These are phyloP conservation scores for Wilcoxina mikolae DNA, from an alignment of 495 filamentous ascomycete species.

Conservation along the genomic window DNA sequence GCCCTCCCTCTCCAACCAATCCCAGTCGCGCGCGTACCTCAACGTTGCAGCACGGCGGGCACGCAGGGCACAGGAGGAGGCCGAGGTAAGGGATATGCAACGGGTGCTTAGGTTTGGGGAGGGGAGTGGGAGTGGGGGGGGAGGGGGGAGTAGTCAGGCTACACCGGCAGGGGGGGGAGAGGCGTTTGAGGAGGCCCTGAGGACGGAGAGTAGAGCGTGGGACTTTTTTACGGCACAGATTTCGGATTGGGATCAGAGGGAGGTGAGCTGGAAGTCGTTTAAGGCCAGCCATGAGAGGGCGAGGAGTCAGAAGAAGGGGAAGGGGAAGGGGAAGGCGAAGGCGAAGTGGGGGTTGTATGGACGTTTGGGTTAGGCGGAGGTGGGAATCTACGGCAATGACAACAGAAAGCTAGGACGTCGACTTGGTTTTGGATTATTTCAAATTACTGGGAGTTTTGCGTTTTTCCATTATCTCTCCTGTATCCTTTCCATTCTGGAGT, in stretches of 20 bases:
- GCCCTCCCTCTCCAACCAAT: slow-evolving; percentile 14
- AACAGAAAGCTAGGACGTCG: too few species aligned
- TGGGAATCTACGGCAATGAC: too few species aligned
- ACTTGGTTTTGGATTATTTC: too few species aligned
- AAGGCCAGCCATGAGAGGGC: slow-evolving; percentile 17
- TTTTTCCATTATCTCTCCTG: too few species aligned
- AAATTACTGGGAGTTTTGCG: too few species aligned
- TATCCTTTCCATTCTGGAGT: too few species aligned
- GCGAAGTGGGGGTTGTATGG: background rate
- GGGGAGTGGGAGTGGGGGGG: background rate
- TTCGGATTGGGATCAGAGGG: slow-evolving; percentile 35
- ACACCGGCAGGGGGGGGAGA: background rate
- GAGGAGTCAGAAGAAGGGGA: slow-evolving; percentile 6
- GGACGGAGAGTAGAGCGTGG: slow-evolving; percentile 16
- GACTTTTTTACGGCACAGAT: slow-evolving; percentile 32
- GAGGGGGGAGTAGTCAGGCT: background rate
- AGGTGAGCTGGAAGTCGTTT: slow-evolving; percentile 36
- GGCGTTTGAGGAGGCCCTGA: background rate
- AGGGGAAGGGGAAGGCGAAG: background rate
- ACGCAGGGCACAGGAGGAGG: slow-evolving; percentile 24
- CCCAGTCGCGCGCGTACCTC: slow-evolving; percentile 21
- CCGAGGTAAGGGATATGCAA: slow-evolving; percentile 28
- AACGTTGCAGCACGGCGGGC: slow-evolving; percentile 22
- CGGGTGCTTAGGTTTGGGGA: slow-evolving; percentile 4
- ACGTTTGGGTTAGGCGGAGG: background rate